phyloP scores from a whole-genome alignment of 2,329 filamentous ascomycete genomes.

The Aureobasidium sp. region DNA sequence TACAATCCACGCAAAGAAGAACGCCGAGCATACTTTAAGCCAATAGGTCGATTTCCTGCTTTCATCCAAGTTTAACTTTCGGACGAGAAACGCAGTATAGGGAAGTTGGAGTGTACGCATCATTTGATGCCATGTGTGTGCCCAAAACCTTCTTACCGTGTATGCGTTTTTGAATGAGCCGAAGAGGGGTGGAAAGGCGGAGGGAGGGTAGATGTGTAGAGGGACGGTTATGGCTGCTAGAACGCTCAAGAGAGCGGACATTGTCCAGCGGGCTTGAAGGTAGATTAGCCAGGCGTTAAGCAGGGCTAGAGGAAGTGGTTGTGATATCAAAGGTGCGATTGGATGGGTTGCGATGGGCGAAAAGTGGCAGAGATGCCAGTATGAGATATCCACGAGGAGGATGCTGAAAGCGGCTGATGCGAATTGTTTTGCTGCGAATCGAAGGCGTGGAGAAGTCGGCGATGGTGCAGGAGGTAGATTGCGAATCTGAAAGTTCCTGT shows the following conservation, averaged over 20 bases:
- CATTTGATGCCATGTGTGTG: neutral
- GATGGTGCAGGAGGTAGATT: neutral
- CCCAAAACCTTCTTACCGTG: neutral
- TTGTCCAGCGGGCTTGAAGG: neutral
- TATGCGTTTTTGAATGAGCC: neutral
- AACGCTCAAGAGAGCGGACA: neutral
- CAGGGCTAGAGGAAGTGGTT: neutral
- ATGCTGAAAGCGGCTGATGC: neutral
- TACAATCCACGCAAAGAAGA: neutral
- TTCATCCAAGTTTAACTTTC: neutral
- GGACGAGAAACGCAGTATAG: neutral
- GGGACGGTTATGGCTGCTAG: neutral
- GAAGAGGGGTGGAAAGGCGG: neutral
- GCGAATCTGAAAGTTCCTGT: neutral
- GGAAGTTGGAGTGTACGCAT: neutral
- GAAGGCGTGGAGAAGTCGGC: neutral
- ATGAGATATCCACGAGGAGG: neutral
- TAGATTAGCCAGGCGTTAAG: neutral
- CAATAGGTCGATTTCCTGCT: neutral
- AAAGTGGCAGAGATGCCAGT: neutral
- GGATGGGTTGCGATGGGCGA: neutral
- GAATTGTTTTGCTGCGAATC: neutral
- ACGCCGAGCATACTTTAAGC: neutral
- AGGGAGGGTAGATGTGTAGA: neutral
- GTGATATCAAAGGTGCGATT: neutral